Evolutionary conservation across 345 rosid genomes (phyloP).

Genomic region (Linum usitatissimum): DNA sequence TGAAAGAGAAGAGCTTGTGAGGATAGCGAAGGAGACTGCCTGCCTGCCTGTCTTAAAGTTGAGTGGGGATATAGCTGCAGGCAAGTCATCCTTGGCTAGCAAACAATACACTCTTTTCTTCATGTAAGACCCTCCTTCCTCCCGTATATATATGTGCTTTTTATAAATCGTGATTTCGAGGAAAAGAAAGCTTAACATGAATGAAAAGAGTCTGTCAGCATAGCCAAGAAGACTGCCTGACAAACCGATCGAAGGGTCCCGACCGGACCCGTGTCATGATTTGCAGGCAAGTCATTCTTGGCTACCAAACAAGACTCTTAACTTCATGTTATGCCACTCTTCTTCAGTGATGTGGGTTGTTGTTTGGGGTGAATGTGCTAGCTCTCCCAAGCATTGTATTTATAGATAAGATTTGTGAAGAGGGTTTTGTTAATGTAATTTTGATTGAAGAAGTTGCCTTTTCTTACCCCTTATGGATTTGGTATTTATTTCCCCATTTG

Average conservation of each 20-base stretch:
- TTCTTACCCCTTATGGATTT: not conserved
- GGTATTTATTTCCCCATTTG: not conserved
- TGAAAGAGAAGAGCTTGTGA: slow-evolving; percentile 2
- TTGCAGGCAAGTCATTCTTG: not conserved
- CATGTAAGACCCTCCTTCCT: slow-evolving; percentile 1
- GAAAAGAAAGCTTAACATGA: slow-evolving; percentile 2
- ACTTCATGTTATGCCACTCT: slow-evolving; percentile 8
- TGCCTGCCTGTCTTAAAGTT: not conserved
- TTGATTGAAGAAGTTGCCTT: not conserved
- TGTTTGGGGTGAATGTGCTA: not conserved
- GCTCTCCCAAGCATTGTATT: not conserved
- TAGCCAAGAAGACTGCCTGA: slow-evolving; percentile 8
- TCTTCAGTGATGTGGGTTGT: not conserved
- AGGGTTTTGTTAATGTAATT: not conserved
- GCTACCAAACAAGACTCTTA: not conserved
- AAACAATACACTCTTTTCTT: not conserved
- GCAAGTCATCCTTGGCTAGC: slow-evolving; percentile 5
- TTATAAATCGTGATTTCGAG: no score
- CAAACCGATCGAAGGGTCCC: no score
- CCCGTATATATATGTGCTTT: not conserved
- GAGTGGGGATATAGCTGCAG: not conserved
- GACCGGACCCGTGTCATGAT: not conserved
- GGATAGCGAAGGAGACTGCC: slow-evolving; percentile 7
- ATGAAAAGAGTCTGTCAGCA: not conserved
- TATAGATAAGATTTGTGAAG: not conserved